Base-by-base conservation (phyloP, 2,329 filamentous ascomycete species). In the Phaeosphaeria sp. region DNA sequence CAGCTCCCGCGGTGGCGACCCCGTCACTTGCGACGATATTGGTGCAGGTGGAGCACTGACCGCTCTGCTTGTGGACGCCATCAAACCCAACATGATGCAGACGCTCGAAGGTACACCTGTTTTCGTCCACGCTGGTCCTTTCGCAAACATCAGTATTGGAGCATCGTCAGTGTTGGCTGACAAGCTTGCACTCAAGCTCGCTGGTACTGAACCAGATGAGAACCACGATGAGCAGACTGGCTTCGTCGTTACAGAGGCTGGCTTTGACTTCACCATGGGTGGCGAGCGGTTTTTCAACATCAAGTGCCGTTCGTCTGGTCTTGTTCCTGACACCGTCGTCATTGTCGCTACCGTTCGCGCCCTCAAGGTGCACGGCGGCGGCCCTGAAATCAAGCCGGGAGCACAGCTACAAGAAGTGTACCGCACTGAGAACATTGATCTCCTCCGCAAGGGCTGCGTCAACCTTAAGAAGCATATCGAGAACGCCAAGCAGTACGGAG, bases 201-300 rank as follows among this genome's bases (percentile, higher is more conserved):
- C 93, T 4, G 95, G 95, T 72, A 97, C 94, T 1, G 95, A 99
- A 79, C 85, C 89, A 6, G 94, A 96, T 65, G 95, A 98, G 81
- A 87, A 96, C 69, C 87, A 93, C 72, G 83, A 87, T 50, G 83
- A 89, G 67, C 94, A 95, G 83, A 87, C 91, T 27, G 95, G 95
- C 10, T 98, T 95, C 71, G 94, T 97, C 21, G 89, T 99, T 39
- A 99, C 95, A 1, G 95, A 99, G 79, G 94, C 95, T 52, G 95
- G 95, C 10, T 99, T 99, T 78, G 95, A 99, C 80, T 99, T 99
- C 81, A 98, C 95, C 71, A 99, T 99, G 95, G 95, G 95, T 64
- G 95, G 95, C 63, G 95, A 99, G 85, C 90, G 95, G 52, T 99
- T 99, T 85, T 98, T 99, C 88, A 98, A 99, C 83, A 98, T 99